Evolutionary conservation across 2,329 filamentous ascomycete species (phyloP), one percentile per base, ranked within the genome.

Genomic region (Mycogone perniciosa): DNA sequence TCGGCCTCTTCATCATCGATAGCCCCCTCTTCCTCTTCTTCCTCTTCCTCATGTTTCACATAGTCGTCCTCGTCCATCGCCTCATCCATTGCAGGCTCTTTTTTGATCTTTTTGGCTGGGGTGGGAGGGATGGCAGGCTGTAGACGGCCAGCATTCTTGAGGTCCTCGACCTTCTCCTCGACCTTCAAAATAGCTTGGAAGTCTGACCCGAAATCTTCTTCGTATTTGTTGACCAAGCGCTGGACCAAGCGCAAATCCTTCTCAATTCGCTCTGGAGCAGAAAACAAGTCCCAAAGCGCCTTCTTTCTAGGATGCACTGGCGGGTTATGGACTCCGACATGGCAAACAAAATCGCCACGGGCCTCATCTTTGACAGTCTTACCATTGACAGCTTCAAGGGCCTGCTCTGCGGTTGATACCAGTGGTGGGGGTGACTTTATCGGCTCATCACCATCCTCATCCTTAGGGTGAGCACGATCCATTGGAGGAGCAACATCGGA

Each of bases 361-460:
- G 87, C 84, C 58, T 95, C 86, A 64, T 99, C 93, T 62, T 95
- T 89, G 55, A 99, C 95, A 0, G 90, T 96, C 74, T 99, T 97
- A 59, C 91, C 89, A 62, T 99, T 97, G 60, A 99, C 86, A n/a
- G 90, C 89, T 55, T 93, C 89, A 0, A 96, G 78, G 1, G 92
- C 92, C 63, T 88, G 92, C 42, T 96, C 88, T 0, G 90, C 89
- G 2, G 86, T 87, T 2, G 77, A 78, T 2, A 75, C 70, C 5
- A 65, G 69, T 8, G 68, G 69, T 7, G 67, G 67, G 20, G 77
- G 72, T 31, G 81, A 77, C 50, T 80, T 80, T 11, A 76, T 75
- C 38, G 80, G 75, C 59, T 75, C 67, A 42, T 81, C 80, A 10
- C 77, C 77, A 51, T 84, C 79, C 41, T 86, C 85, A 44, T 89